These are phyloP conservation scores for Nannochloris sp. DNA, from an alignment of 139 green algal species.

Conservation along the genomic window DNA sequence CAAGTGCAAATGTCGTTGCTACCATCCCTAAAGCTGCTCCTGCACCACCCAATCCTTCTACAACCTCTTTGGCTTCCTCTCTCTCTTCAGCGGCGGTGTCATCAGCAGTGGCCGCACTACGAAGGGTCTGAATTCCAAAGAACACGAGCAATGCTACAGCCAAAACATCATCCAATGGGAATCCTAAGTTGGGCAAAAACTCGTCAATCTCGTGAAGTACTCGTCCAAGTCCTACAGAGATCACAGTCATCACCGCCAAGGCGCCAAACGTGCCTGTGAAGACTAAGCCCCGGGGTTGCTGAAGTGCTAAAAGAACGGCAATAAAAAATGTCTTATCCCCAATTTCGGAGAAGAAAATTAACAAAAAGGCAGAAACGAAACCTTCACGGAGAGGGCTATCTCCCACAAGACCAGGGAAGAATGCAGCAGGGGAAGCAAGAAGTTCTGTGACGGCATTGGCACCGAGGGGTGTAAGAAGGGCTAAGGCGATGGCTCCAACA, in stretches of 20 bases:
- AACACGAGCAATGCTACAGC: constrained; percentile 71
- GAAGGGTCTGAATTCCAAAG: constrained; percentile 83
- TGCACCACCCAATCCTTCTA: constrained; percentile 25
- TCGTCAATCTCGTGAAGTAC: constrained; percentile 77
- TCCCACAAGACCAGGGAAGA: constrained; percentile 50
- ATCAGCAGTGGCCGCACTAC: constrained; percentile 47
- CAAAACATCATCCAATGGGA: constrained; percentile 83
- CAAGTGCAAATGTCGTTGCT: constrained; percentile 84
- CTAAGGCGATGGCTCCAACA: too few relatives aligned
- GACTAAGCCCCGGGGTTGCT: constrained; percentile 55
- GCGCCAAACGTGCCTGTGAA: constrained; percentile 94
- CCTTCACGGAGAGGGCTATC: constrained; percentile 61
- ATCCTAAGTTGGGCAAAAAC: constrained; percentile 49
- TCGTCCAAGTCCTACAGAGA: constrained; percentile 69
- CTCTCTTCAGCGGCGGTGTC: constrained; percentile 64
- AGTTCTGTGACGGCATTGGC: too few relatives aligned
- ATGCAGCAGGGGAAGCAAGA: constrained; percentile 4
- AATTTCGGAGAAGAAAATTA: constrained; percentile 96
- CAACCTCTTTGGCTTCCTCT: constrained; percentile 63
- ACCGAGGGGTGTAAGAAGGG: too few relatives aligned
- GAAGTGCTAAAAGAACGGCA: constrained; percentile 77
- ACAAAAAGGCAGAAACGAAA: constrained; percentile 79
- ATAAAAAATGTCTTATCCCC: constrained; percentile 99
- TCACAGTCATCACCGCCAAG: constrained; percentile 94
- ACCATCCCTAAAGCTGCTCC: constrained; percentile 34